phyloP scores from a whole-genome alignment of 805 yeast genomes.

The Saccharomycopsis capsularis region DNA sequence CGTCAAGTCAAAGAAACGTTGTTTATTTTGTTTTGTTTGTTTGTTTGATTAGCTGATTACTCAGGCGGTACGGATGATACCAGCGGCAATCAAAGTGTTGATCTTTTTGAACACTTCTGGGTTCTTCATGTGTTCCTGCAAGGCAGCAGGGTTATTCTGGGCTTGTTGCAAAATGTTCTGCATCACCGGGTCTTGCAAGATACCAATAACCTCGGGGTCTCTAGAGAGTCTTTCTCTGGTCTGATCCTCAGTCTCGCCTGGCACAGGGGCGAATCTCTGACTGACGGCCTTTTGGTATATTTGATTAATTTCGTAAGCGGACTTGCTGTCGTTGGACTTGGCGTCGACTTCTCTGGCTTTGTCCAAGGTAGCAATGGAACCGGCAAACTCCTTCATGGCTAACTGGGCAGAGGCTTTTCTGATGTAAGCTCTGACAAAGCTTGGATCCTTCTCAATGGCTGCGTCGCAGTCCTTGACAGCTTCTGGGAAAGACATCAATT shows the following conservation, averaged over 20 bases:
- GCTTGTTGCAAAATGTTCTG: conserved; percentile 92
- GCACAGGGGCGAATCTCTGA: conserved; percentile 73
- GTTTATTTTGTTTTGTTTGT: too few species aligned
- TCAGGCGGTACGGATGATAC: conserved; percentile 87
- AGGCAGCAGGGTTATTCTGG: conserved; percentile 89
- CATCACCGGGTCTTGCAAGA: conserved; percentile 93
- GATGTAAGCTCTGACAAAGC: conserved; percentile 88
- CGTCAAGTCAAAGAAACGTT: too few species aligned
- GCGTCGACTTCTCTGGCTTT: conserved; percentile 71
- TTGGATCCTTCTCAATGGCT: conserved; percentile 85
- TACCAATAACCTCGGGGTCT: conserved; percentile 90
- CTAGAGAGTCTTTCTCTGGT: conserved; percentile 82
- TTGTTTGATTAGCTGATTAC: too few species aligned
- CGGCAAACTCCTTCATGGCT: conserved; percentile 80
- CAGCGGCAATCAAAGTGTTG: conserved; percentile 87
- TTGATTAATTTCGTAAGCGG: conserved; percentile 71
- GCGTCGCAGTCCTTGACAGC: conserved; percentile 86
- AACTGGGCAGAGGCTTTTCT: conserved; percentile 94
- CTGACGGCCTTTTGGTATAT: conserved; percentile 68
- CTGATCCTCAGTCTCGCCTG: conserved; percentile 90
- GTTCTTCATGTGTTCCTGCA: conserved; percentile 96
- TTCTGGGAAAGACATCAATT: conserved; percentile 95
- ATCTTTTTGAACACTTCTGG: conserved; percentile 88
- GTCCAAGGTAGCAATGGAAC: conserved; percentile 74
- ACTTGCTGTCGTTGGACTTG: conserved; percentile 53